Base-by-base conservation (phyloP, 345 rosid genomes). In the Heritiera fomes region DNA sequence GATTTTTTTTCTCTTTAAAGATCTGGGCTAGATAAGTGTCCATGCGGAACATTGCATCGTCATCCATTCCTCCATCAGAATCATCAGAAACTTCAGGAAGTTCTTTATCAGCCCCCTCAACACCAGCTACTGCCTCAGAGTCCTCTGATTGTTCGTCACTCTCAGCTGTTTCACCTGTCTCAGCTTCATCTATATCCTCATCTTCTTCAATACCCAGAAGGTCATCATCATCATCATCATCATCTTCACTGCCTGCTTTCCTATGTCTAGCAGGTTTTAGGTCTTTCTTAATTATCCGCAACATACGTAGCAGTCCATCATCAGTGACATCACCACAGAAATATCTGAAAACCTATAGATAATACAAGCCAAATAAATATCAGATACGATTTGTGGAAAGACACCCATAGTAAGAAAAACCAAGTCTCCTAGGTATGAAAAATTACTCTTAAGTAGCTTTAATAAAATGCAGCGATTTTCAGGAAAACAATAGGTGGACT, bases 41-140 rank as follows among this genome's bases (percentile, higher is more conserved):
- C 98, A 94, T 94, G 65, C 90, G 91, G 86, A 97, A 93, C 99
- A 94, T 97, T 70, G 98, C 98, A 49, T 97, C 98, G 38, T 94
- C 99, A 82, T 97, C 98, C 98, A 94, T 89, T 67, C 89, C 99
- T 58, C 87, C 91, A 84, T 92, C 97, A 69, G 94, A 92, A 73
- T 89, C 93, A 84, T 92, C 97, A 1, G 97, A 89, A 85, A 84
- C 88, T 68, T 87, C 93, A 34, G 85, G 73, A 76, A 43, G 67
- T 78, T 85, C 94, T 84, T 79, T 83, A 50, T 72, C 83, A 75
- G 77, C 83, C 78, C 83, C 88, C 85, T 85, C 84, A 52, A 77
- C 86, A 49, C 89, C 93, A 55, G 62, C 83, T 52, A 82, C 88
- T 34, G 88, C 85, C 86, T 91, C 97, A 8, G 92, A 90, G 80